phyloP scores from a whole-genome alignment of 1,139 yeast species.

The Kodamaea suecica region DNA sequence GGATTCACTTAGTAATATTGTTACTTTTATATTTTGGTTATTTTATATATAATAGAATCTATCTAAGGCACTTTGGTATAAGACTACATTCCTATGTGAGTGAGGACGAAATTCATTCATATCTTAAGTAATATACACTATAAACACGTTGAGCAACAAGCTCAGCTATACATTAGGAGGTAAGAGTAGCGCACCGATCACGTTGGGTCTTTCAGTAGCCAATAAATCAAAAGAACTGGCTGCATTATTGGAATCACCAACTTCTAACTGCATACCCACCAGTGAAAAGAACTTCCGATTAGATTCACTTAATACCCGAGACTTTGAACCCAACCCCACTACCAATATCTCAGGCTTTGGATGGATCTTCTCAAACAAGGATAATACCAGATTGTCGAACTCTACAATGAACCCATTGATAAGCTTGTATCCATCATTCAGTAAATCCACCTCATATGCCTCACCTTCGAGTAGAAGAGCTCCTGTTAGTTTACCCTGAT shows the following conservation, averaged over 20 bases:
- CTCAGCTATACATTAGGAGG: constrained; percentile 58
- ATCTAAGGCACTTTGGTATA: too few relatives aligned
- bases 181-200: constrained; percentile 64
- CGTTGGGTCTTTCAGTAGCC: constrained; percentile 75
- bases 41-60: too few relatives aligned
- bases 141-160: neutral
- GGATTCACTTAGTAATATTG: too few relatives aligned
- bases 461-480: constrained; percentile 62
- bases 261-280: constrained; percentile 67
- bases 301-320: constrained; percentile 58
- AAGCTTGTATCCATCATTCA: constrained; percentile 33
- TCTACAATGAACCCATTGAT: constrained; percentile 45
- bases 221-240: constrained; percentile 70
- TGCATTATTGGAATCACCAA: constrained; percentile 62
- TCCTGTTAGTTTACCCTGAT: constrained; percentile 45
- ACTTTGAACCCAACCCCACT: constrained; percentile 63
- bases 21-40: too few relatives aligned
- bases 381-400: constrained; percentile 38
- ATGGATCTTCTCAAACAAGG: constrained; percentile 53
- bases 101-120: too few relatives aligned
- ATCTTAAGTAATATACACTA: constrained; percentile 1
- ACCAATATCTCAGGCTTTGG: constrained; percentile 79
- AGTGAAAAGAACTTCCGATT: constrained; percentile 49
- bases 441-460: constrained; percentile 57
- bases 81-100: too few relatives aligned